These are phyloP conservation scores for Aurinia saxatilis DNA, from an alignment of 345 rosid genomes.

Conservation along the genomic window DNA sequence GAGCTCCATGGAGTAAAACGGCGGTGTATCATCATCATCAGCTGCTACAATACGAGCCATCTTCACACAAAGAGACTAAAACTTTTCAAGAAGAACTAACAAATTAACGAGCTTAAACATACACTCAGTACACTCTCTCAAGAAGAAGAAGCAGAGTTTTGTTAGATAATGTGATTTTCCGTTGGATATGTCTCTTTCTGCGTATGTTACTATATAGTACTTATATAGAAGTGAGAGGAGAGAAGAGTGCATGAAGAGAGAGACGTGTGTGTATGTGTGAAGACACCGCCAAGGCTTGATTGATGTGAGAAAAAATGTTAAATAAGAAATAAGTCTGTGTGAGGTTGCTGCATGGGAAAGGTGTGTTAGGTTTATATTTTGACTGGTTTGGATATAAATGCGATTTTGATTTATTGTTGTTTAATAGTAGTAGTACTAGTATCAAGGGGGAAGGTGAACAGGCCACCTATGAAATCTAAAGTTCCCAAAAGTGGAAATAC, in stretches of 20 bases:
- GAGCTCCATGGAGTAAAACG: constrained; percentile 43
- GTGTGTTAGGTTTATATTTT: constrained; percentile 28
- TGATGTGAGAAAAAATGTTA: constrained; percentile 1
- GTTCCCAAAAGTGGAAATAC: constrained; percentile 20
- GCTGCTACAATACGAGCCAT: constrained; percentile 36
- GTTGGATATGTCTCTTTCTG: background rate
- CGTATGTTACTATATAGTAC: background rate
- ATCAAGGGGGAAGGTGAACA: constrained; percentile 25
- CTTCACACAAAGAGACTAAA: background rate
- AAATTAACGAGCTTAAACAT: background rate
- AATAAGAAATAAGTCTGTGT: background rate
- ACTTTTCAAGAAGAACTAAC: background rate
- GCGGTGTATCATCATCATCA: constrained; percentile 18
- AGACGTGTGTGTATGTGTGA: constrained; percentile 26
- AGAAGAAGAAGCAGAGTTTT: constrained; percentile 2
- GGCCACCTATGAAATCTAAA: constrained; percentile 12
- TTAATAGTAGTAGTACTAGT: background rate
- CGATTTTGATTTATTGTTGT: constrained; percentile 19
- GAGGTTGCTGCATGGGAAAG: constrained; percentile 28
- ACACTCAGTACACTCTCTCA: background rate
- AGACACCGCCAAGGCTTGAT: constrained; percentile 18
- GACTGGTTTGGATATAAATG: constrained; percentile 31
- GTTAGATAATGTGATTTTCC: background rate
- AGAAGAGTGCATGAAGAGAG: constrained; percentile 21
- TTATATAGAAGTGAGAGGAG: constrained; percentile 20